These are phyloP conservation scores for Pseudogymnoascus sp. DNA, from an alignment of 2,329 filamentous ascomycete genomes.

Conservation along the genomic window DNA sequence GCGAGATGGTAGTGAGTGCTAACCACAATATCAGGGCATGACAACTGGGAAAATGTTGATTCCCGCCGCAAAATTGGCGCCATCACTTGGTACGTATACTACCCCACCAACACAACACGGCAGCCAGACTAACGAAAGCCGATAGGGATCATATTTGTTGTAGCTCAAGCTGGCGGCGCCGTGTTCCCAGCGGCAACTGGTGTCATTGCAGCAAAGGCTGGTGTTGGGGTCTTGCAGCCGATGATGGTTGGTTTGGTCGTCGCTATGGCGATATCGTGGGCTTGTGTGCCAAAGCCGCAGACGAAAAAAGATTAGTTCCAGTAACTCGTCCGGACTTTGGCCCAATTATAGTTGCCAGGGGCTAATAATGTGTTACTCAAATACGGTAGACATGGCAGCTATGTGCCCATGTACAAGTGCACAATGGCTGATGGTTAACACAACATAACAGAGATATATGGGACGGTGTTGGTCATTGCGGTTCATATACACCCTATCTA, in stretches of 20 bases:
- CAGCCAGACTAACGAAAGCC: constrained; percentile 6
- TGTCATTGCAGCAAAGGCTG: constrained; percentile 37
- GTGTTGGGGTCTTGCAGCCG: constrained; percentile 44
- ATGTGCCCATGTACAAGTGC: not conserved
- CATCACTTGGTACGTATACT: constrained; percentile 37
- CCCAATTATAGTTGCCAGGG: not conserved
- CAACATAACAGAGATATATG: not conserved
- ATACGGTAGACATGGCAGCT: not conserved
- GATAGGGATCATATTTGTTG: constrained; percentile 45
- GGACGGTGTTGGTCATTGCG: not conserved
- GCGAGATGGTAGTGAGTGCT: not conserved
- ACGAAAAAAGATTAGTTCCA: not conserved
- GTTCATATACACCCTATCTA: not conserved
- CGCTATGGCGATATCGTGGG: constrained; percentile 40
- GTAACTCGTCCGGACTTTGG: not conserved
- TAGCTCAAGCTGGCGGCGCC: constrained; percentile 48
- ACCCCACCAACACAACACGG: constrained; percentile 5
- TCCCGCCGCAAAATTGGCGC: constrained; percentile 37
- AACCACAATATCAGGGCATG: constrained; percentile 38
- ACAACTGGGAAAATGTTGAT: constrained; percentile 47
- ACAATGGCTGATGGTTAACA: not conserved
- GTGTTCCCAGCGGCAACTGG: constrained; percentile 50
- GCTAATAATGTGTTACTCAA: not conserved
- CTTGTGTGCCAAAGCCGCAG: constrained; percentile 31
- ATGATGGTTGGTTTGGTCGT: constrained; percentile 42